Evolutionary conservation across 495 filamentous ascomycete species (phyloP), one percentile per base, ranked within the genome.

Genomic region (Bacidia gigantensis): DNA sequence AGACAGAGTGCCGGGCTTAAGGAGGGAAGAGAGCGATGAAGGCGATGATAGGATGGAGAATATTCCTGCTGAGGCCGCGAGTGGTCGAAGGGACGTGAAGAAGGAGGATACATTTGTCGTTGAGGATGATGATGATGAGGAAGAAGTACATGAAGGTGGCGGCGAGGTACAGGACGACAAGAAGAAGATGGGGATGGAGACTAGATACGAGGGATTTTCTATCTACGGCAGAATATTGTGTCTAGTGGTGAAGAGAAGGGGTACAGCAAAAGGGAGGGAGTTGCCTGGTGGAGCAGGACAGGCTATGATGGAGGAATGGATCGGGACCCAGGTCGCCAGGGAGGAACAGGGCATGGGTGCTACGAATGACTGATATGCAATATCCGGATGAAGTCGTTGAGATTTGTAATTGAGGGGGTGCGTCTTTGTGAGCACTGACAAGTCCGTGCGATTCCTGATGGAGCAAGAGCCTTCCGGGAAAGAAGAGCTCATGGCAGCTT

Each of bases 211-310:
- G 58, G 90, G 92, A 26, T 98, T 95, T 66, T 82, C 80, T 60
- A 96, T 98, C 64, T 89, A 92, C 67, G 86, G 90, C 7, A 83
- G 87, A 54, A 85, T 94, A 26, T 71, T 98, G 35, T 97, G 89
- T 64, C 69, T 98, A 35, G 80, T 97, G 12, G 83, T 98, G 55
- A 90, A 93, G 65, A 75, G 83, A 38, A 80, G 72, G 52, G 80
- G 78, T 10, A 73, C 56, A 56, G 57, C 53, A 1, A 65, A 61
- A 44, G 47, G 47, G 12, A 69, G 51, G 49, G 64, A 59, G 23
- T 59, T 55, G 17, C 47, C 63, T 44, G 64, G 65, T 22, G 60
- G 65, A 5, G 58, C 60, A 12, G 82, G 85, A 25, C 83, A 87
- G 60, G 82, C 82, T 50, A 79, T 87, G 73, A 86, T 96, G 82